A percentile compares a stretch with the other conserved stretches of the same genome.
Conservation (phyloP, 805 yeast genomes). For the Yarrowia alimentaria region DNA sequence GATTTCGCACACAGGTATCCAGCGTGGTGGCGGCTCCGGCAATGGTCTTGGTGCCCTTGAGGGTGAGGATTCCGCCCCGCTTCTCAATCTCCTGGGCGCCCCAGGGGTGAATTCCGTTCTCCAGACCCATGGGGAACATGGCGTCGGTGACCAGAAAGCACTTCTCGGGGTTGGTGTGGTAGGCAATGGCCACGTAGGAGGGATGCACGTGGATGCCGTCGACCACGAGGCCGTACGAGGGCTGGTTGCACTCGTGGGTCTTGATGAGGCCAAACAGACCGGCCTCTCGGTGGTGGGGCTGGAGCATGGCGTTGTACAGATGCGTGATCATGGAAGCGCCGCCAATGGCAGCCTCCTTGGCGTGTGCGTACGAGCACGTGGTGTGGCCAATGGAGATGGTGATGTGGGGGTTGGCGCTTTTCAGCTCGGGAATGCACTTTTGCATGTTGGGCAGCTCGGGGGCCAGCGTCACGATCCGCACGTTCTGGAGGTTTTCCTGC, state of each 20-base stretch:
- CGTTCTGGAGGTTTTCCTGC: conserved; percentile 42
- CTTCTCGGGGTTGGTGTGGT: conserved; percentile 52
- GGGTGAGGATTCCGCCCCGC: conserved; percentile 47
- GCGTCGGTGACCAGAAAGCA: conserved; percentile 60
- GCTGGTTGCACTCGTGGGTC: conserved; percentile 34
- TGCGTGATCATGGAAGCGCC: conserved; percentile 64
- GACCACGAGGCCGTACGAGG: conserved; percentile 54
- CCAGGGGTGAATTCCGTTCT: conserved; percentile 58
- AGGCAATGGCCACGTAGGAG: conserved; percentile 51
- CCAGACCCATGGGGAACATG: conserved; percentile 55
- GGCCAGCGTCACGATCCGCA: conserved; percentile 51
- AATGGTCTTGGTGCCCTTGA: conserved; percentile 56
- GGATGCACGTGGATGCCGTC: conserved; percentile 64
- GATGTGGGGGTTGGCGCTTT: conserved; percentile 37
- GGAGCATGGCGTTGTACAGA: conserved; percentile 61
- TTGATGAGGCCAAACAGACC: conserved; percentile 51
- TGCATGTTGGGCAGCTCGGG: conserved; percentile 51
- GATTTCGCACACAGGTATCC: conserved; percentile 51
- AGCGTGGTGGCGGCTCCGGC: conserved; percentile 63
- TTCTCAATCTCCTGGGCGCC: conserved; percentile 49
- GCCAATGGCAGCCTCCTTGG: conserved; percentile 46
- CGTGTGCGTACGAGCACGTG: conserved; percentile 40
- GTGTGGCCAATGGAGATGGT: conserved; percentile 52
- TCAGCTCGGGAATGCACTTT: conserved; percentile 44
- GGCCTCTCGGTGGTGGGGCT: conserved; percentile 56